Base-by-base conservation (phyloP, 371 early-diverging fungal genomes). In the Vairimorpha necatrix region DNA sequence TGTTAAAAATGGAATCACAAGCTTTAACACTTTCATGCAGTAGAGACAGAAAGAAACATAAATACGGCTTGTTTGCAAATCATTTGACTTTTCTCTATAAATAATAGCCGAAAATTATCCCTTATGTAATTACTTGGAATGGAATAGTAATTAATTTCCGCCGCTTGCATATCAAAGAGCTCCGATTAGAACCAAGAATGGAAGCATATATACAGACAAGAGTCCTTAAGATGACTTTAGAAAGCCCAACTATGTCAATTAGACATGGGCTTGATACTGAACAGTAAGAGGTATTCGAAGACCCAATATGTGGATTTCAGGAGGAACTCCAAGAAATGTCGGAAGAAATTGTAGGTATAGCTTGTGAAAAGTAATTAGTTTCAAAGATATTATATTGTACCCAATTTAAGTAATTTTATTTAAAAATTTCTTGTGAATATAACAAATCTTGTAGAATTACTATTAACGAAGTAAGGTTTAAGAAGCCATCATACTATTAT, bases 131-230 rank as follows among this genome's bases (percentile, higher is more conserved):
- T 3, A 60, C 60, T 26, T 26, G 26, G 60, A 2, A 60, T 60
- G 2, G 26, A 30, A 33, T 26, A 22, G 60, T 54, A 54, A 54
- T 24, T 14, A 54, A 54, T 20, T 54, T 14, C 26, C 56, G 22
- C 56, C 22, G 26, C 56, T 9, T n/a, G 20, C 22, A 54, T 26
- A 30, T n/a, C n/a, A 50, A 11, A 50, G 6, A n/a, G 22, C 4
- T 50, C 4, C 20, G n/a, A 50, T 50, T 50, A n/a, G 50, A n/a
- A 4, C n/a, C 4, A 14, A 14, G 50, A 50, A 50, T n/a, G 6
- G 50, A 50, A n/a, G 50, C 50, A 50, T 50, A 50, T 50, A 22
- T 50, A 50, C 50, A 50, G n/a, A 11, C 50, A 50, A 50, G 50
- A 50, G n/a, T 50, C 22, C n/a, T 50, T 4, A 50, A n/a, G 22